Evolutionary conservation across 1,284 basidiomycete species (phyloP), one percentile per base, ranked within the genome.

Genomic region (Phellopilus nigrolimitatus): DNA sequence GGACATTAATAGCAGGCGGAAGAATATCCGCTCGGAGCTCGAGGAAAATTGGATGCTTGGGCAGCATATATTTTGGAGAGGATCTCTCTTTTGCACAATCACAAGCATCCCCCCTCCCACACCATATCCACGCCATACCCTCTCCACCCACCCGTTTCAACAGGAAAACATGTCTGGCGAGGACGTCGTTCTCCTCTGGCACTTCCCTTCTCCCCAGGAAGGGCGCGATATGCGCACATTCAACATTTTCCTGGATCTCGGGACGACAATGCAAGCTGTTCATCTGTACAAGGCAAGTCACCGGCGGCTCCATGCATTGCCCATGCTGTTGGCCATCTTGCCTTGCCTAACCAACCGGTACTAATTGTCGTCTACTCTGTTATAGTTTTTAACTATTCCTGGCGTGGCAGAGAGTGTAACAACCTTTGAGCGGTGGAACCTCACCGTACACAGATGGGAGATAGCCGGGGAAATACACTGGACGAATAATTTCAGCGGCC

Each of bases 241-340:
- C 56, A 68, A 66, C 27, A 66, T 76, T 30, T 62, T 65, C 43
- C 68, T 69, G 45, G 58, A 71, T n/a, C 54, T 63, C 3, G 67
- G 66, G 30, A 64, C 57, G 21, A 58, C 63, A 1, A 51, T 55
- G 24, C 60, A 61, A n/a, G 61, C 66, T 27, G 49, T 71, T 24
- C 73, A 76, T 49, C 56, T 78, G 15, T 80, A 80, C 67, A 75
- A 71, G 64, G 79, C n/a, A n/a, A n/a, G n/a, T n/a, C n/a, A n/a
- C n/a, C n/a, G n/a, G n/a, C n/a, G n/a, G n/a, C n/a, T n/a, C n/a
- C n/a, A n/a, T n/a, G n/a, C n/a, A n/a, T n/a, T n/a, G n/a, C n/a
- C n/a, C n/a, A n/a, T n/a, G n/a, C n/a, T n/a, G n/a, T n/a, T n/a
- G n/a, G n/a, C n/a, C n/a, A n/a, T n/a, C n/a, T n/a, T n/a, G n/a